Evolutionary conservation across 352 stramenopile genomes (phyloP).

Genomic region (Aphanomyces stellatus): DNA sequence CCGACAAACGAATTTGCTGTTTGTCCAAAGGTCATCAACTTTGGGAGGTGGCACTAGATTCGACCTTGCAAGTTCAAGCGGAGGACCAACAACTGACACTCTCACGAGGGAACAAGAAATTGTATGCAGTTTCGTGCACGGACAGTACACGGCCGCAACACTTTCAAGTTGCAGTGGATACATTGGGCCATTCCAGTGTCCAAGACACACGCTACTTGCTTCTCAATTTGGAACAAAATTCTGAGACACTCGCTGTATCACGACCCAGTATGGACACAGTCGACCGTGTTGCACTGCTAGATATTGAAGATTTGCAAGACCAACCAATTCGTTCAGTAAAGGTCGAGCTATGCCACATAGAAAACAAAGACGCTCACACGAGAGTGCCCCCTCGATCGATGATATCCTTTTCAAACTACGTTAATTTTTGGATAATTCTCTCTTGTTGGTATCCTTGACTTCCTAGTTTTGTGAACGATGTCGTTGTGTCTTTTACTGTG

Average conservation of each 20-base stretch:
- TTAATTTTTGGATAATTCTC: conserved; percentile 14
- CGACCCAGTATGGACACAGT: neutral
- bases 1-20: conserved; percentile 74
- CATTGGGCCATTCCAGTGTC: conserved; percentile 60
- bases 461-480: conserved; percentile 28
- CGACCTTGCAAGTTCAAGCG: conserved; percentile 50
- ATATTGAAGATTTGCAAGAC: conserved; percentile 46
- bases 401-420: no score
- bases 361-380: conserved; percentile 81
- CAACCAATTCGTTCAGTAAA: conserved; percentile 72
- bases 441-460: conserved; percentile 6
- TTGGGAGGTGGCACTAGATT: conserved; percentile 78
- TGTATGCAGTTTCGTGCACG: conserved; percentile 71
- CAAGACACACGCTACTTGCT: conserved; percentile 59
- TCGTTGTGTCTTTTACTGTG: conserved; percentile 70
- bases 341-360: conserved; percentile 75
- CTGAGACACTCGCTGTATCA: conserved; percentile 28
- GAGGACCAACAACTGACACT: conserved; percentile 38
- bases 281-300: conserved; percentile 7
- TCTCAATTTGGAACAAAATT: conserved; percentile 74
- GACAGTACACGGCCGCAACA: conserved; percentile 47
- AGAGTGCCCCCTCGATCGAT: conserved; percentile 61
- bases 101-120: conserved; percentile 26
- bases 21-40: conserved; percentile 69
- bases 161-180: conserved; percentile 66